Evolutionary conservation across 495 filamentous ascomycete genomes (phyloP), one percentile per base, ranked within the genome.

Genomic region (Talaromyces adpressus): DNA sequence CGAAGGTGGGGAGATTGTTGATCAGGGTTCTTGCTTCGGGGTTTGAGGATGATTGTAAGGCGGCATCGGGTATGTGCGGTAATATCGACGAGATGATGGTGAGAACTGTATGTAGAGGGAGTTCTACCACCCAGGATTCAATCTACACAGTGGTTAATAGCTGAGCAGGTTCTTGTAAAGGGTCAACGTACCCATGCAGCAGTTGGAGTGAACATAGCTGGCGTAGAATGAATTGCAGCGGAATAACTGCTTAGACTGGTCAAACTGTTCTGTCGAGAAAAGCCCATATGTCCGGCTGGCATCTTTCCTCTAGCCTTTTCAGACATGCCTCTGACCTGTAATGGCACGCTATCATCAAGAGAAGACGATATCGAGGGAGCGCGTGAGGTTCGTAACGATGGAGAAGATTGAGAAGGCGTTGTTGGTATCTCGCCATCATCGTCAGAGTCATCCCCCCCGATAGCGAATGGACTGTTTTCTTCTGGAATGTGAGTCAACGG

Each of bases 251-350:
- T 83, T 39, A 97, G 81, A 67, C 91, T 96, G 9, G 91, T 90
- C 56, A 87, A 92, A 73, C 91, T 96, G 69, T 93, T 94, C 70
- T 97, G 94, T 7, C 95, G 82, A 3, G 93, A 97, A 71, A 98
- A 97, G 16, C 84, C 84, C 9, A 83, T 82, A 45, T 90, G 82
- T 3, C 91, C 89, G 9, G 90, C 92, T n/a, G 95, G 95, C 85
- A 94, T 91, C 72, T 99, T 99, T 7, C 94, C 94, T 57, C 94
- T 80, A 27, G 94, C 95, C 70, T 98, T 99, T 73, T 99, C 94
- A 9, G 93, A 96, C 92, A 98, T 99, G 56, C 92, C 93, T 56
- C 91, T 85, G n/a, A 95, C 71, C 68, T 97, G 93, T 36, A 87
- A 78, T n/a, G 93, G 91, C 11, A 96, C 84, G 25, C 89, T 87